Evolutionary conservation across 345 rosid species (phyloP).

Genomic region (Gossypium australe): DNA sequence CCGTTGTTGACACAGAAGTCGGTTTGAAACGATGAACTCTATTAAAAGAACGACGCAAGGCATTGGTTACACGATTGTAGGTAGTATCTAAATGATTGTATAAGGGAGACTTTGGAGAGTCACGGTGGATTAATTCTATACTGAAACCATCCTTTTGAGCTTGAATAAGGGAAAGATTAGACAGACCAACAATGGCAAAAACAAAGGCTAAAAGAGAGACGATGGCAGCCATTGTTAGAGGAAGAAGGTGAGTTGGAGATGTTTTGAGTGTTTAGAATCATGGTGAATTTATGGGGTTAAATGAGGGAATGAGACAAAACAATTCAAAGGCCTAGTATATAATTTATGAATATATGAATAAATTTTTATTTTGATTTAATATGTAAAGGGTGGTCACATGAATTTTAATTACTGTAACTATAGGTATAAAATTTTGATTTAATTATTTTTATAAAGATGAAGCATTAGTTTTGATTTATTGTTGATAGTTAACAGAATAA

Average conservation of each 20-base stretch:
- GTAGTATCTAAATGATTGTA: constrained; percentile 20
- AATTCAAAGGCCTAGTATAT: too few species aligned
- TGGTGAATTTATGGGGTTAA: not conserved
- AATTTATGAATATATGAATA: too few species aligned
- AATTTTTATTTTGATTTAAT: too few species aligned
- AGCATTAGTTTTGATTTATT: too few species aligned
- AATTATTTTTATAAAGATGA: too few species aligned
- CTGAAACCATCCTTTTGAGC: constrained; percentile 19
- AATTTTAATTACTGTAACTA: too few species aligned
- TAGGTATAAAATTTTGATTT: too few species aligned
- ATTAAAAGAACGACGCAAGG: constrained; percentile 22
- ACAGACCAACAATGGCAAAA: not conserved
- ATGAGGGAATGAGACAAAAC: not conserved
- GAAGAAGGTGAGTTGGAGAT: not conserved
- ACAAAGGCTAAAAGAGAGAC: not conserved
- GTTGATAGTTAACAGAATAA: too few species aligned
- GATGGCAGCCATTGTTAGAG: not conserved
- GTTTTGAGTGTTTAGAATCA: not conserved
- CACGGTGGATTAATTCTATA: constrained; percentile 30
- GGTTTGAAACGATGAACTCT: constrained; percentile 15
- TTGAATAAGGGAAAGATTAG: not conserved
- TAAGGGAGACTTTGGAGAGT: constrained; percentile 34
- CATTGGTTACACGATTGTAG: constrained; percentile 15
- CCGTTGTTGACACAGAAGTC: not conserved
- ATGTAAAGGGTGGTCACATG: too few species aligned